These are phyloP conservation scores for Pulveroboletus sp. DNA, from an alignment of 768 basidiomycete genomes.

Conservation along the genomic window DNA sequence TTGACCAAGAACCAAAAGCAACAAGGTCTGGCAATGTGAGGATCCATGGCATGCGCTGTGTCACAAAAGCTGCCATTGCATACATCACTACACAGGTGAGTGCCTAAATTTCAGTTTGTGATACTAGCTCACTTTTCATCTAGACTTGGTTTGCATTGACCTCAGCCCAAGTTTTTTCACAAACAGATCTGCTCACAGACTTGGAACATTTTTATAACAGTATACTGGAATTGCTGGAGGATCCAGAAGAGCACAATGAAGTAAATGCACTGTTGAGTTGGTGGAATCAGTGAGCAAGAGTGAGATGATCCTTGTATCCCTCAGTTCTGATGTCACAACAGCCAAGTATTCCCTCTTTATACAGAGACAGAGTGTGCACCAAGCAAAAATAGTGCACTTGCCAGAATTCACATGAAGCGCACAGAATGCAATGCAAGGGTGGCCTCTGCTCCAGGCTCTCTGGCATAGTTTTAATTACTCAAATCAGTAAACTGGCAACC, in stretches of 20 bases:
- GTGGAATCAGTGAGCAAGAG: neutral
- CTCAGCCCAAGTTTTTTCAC: neutral
- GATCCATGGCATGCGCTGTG: neutral
- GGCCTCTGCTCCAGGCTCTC: too few relatives aligned
- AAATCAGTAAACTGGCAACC: too few relatives aligned
- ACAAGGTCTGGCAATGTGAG: neutral
- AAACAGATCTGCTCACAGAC: neutral
- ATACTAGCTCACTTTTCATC: neutral
- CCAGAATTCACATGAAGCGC: neutral
- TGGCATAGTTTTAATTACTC: neutral
- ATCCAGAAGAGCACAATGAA: neutral
- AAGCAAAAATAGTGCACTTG: neutral
- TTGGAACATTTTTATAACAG: neutral
- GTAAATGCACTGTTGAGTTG: neutral
- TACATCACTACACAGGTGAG: neutral
- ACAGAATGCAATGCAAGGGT: neutral
- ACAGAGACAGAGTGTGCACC: neutral
- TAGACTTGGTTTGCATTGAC: neutral
- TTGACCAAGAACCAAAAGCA: too few relatives aligned
- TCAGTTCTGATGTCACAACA: neutral
- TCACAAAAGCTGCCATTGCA: neutral
- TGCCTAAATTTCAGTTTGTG: neutral
- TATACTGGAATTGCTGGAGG: neutral
- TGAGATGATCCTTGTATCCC: neutral
- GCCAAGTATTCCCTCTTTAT: neutral